phyloP scores from a whole-genome alignment of 257 asterid genomes.

The Nicotiana obtusifolia region DNA sequence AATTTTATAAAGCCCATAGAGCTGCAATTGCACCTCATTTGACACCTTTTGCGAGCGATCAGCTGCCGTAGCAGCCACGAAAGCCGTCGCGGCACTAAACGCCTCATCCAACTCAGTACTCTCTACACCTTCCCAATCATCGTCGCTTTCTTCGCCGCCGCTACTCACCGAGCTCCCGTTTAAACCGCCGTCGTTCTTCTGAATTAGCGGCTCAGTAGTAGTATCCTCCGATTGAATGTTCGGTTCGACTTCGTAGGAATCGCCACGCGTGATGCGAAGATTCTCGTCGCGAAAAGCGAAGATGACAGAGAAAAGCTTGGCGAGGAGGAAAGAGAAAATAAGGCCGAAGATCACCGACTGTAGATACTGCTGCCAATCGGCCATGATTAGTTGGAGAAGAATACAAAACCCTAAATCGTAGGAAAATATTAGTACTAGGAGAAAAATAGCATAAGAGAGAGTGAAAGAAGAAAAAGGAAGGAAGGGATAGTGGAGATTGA shows the following conservation, averaged over 20 bases:
- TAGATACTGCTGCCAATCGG: conserved; percentile 57
- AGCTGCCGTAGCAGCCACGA: conserved; percentile 90
- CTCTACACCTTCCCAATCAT: conserved; percentile 99
- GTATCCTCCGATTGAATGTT: conserved; percentile 22
- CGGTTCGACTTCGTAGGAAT: conserved; percentile 26
- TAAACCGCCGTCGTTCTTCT: conserved; percentile 11
- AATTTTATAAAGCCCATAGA: conserved; percentile 83
- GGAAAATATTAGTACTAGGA: background rate
- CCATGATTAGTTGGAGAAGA: conserved; percentile 29
- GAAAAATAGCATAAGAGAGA: no score
- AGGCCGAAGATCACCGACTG: conserved; percentile 71
- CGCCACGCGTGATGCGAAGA: conserved; percentile 70
- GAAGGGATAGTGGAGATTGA: background rate
- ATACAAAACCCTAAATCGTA: conserved; percentile 11
- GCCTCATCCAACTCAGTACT: conserved; percentile 91
- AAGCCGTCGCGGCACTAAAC: conserved; percentile 94
- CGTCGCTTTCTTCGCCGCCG: conserved; percentile 34
- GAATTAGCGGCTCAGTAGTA: conserved; percentile 40
- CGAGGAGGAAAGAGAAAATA: conserved; percentile 80
- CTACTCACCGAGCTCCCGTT: background rate
- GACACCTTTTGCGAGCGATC: conserved; percentile 68
- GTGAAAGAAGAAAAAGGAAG: background rate
- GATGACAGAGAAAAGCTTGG: conserved; percentile 78
- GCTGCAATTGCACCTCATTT: conserved; percentile 82
- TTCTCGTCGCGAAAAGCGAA: conserved; percentile 89